Base-by-base conservation (phyloP, 331 rosid species). In the Saraca asoca region DNA sequence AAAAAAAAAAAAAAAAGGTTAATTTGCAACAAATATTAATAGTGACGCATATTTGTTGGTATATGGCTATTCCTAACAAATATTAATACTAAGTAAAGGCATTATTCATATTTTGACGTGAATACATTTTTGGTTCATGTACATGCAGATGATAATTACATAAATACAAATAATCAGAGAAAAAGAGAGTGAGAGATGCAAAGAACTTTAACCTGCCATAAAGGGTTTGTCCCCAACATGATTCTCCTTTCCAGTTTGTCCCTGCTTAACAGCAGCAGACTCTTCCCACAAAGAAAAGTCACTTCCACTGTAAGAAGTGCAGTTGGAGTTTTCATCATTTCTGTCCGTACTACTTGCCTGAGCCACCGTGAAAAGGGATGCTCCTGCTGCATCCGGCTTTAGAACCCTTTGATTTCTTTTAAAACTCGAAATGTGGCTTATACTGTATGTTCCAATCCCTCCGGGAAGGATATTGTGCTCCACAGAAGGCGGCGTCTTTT, bases 281-380 rank as follows among this genome's bases (percentile, higher is more conserved):
- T 90, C 97, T 41, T 88, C 99, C 99, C 99, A 94, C 79, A 90
- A 62, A 69, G 91, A 75, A 83, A 94, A 94, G 42, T 96, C 99
- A 71, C 95, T 83, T 72, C 90, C 91, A 0, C 90, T 89, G 1
- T 84, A 87, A 60, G 97, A 93, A 74, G 88, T 90, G 75, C 93
- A 72, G 83, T 88, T 87, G 17, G 99, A 94, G 73, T 80, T 85
- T 34, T 89, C 96, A 6, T 90, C 99, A 8, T 90, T 90, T 77
- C 74, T 80, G n/a, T 88, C 95, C 3, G 69, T 33, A 58, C 88
- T 86, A 62, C 82, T 79, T 54, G 94, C 65, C 73, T 80, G 87
- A 43, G 78, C 92, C 52, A 57, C 91, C 0, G 81, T 24, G 53
- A 75, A 90, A 33, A 68, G 51, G 55, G 85, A 51, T 20, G 82